Conservation (phyloP, 2,329 filamentous ascomycete species). For the Zasmidium angulare region DNA sequence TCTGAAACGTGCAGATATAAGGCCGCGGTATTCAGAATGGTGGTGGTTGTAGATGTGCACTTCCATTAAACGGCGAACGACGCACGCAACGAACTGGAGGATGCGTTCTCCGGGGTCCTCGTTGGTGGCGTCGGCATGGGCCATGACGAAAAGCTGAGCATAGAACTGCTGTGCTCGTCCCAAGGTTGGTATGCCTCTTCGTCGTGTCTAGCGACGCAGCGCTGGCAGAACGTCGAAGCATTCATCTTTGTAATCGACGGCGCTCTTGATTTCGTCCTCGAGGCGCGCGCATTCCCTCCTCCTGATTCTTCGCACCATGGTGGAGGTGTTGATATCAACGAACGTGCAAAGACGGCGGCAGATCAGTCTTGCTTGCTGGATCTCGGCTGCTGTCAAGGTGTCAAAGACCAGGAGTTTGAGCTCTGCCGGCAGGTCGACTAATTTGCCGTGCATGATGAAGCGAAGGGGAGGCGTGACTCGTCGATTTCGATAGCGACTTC, state of each 20-base stretch:
- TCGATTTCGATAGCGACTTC: not conserved
- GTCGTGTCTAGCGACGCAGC: not conserved
- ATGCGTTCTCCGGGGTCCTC: not conserved
- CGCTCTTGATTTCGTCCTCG: not conserved
- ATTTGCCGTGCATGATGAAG: not conserved
- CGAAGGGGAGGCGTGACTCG: not conserved
- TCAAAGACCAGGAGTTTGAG: not conserved
- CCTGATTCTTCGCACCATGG: not conserved
- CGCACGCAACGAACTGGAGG: not conserved
- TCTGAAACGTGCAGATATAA: not conserved
- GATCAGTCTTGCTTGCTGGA: not conserved
- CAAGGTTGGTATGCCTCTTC: not conserved
- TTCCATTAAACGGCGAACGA: not conserved
- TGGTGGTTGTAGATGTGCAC: not conserved
- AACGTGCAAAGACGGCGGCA: not conserved
- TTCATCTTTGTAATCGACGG: not conserved
- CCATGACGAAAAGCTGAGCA: not conserved
- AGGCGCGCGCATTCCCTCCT: not conserved
- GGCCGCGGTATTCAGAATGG: not conserved
- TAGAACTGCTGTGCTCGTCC: not conserved
- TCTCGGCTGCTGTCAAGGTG: not conserved
- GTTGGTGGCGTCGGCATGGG: not conserved
- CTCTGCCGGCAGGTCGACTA: not conserved
- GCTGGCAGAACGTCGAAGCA: not conserved
- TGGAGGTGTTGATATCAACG: not conserved